Conservation (phyloP, 2,329 filamentous ascomycete species). For the Monosporascus sp. region DNA sequence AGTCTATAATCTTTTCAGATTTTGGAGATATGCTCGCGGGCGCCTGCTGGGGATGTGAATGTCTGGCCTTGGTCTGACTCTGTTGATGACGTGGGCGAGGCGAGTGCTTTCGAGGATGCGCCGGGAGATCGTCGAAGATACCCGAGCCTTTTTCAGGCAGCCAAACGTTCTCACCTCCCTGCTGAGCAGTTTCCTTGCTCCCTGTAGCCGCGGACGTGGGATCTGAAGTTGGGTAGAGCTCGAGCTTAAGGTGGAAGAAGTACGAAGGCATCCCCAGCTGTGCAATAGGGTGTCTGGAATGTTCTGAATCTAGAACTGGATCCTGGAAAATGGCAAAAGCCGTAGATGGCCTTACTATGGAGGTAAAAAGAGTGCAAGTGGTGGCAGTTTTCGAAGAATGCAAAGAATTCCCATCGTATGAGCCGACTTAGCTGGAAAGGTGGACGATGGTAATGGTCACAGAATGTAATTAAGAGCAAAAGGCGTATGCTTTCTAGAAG, state of each 20-base stretch:
- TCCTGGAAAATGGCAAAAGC: not conserved
- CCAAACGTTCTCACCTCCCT: conserved; percentile 36
- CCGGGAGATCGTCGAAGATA: conserved; percentile 52
- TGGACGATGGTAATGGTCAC: not conserved
- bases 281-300: conserved; percentile 1
- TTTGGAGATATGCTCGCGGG: conserved; percentile 5
- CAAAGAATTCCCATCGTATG: not conserved
- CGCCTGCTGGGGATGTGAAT: conserved; percentile 9
- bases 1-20: conserved; percentile 39
- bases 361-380: not conserved
- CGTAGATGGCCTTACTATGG: not conserved
- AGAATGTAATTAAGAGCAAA: not conserved
- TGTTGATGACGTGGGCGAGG: conserved; percentile 1
- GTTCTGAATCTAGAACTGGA: not conserved
- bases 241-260: conserved; percentile 62
- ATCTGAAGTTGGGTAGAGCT: conserved; percentile 50
- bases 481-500: not conserved
- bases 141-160: conserved; percentile 40
- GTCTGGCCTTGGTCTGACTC: conserved; percentile 2
- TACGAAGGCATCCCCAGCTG: conserved; percentile 48
- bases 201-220: conserved; percentile 19
- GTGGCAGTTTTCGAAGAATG: not conserved
- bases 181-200: conserved; percentile 3
- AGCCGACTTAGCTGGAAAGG: not conserved
- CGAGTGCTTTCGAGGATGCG: conserved; percentile 32